Evolutionary conservation across 805 yeast genomes (phyloP).

Genomic region (Isabelozyma rhagii): DNA sequence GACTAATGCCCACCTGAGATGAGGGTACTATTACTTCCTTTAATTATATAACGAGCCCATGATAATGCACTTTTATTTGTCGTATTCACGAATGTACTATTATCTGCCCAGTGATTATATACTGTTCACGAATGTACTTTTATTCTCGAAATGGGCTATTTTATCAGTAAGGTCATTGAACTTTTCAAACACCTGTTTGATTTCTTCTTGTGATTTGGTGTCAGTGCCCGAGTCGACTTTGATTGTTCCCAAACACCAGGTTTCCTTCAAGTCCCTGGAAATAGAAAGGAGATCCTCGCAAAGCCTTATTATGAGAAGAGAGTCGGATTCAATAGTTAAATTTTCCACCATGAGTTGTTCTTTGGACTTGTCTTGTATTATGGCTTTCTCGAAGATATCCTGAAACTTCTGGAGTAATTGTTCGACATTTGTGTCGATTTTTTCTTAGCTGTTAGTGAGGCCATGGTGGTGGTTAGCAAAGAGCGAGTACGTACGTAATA

Average conservation of each 20-base stretch:
- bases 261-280: conserved; percentile 49
- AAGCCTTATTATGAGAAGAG: conserved; percentile 47
- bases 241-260: conserved; percentile 56
- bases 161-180: conserved; percentile 33
- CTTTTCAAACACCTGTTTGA: conserved; percentile 24
- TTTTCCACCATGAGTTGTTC: conserved; percentile 51
- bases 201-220: conserved; percentile 14
- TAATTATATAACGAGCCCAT: too few relatives aligned
- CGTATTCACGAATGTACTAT: too few relatives aligned
- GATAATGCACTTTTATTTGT: too few relatives aligned
- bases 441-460: conserved; percentile 24
- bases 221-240: conserved; percentile 25
- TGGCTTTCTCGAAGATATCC: conserved; percentile 49
- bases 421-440: conserved; percentile 50
- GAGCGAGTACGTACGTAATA: conserved; percentile 19
- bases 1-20: neutral
- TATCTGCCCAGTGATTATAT: too few relatives aligned
- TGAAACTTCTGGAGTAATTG: conserved; percentile 50
- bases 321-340: conserved; percentile 52
- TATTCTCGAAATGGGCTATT: conserved; percentile 18
- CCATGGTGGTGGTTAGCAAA: neutral
- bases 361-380: conserved; percentile 37
- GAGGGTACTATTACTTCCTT: too few relatives aligned
- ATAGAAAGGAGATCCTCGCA: conserved; percentile 52
- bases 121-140: neutral